Evolutionary conservation across 129 eudicot species (phyloP).

Genomic region (Lactuca sativa): DNA sequence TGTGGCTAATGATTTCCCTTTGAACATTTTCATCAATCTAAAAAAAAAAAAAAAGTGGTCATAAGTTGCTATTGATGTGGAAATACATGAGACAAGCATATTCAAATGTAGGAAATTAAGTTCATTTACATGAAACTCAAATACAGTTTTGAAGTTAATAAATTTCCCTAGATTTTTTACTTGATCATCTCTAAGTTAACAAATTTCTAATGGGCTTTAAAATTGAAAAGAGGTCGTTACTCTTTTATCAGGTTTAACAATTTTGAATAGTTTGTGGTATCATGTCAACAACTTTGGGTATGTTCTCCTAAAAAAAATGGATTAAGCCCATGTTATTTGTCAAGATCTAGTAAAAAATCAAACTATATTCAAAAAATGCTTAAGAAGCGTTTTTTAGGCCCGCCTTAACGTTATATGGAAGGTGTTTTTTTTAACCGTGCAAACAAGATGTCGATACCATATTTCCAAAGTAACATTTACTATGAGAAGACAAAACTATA

Average conservation of each 20-base stretch:
- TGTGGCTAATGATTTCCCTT: slow-evolving; percentile 64
- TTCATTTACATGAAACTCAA: background rate
- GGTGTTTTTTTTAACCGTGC: too few species aligned
- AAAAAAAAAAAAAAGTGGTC: slow-evolving; percentile 22
- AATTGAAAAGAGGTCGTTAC: background rate
- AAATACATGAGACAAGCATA: slow-evolving; percentile 1
- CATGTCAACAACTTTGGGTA: too few species aligned
- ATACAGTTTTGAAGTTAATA: background rate
- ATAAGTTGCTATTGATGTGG: background rate
- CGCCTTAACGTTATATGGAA: too few species aligned
- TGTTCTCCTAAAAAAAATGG: too few species aligned
- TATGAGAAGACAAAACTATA: too few species aligned
- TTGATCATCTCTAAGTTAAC: slow-evolving; percentile 13
- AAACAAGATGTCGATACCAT: too few species aligned
- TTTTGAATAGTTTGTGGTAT: too few species aligned
- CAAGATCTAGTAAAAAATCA: too few species aligned
- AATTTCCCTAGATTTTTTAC: background rate
- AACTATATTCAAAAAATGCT: too few species aligned
- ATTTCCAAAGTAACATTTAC: background rate
- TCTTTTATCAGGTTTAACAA: too few species aligned
- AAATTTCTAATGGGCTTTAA: slow-evolving; percentile 14
- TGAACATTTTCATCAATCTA: slow-evolving; percentile 75
- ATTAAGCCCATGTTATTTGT: too few species aligned
- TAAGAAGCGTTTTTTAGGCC: too few species aligned
- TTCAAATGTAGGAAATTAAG: background rate